Evolutionary conservation across 2,329 filamentous ascomycete genomes (phyloP).

Genomic region (Shiraia sp.): DNA sequence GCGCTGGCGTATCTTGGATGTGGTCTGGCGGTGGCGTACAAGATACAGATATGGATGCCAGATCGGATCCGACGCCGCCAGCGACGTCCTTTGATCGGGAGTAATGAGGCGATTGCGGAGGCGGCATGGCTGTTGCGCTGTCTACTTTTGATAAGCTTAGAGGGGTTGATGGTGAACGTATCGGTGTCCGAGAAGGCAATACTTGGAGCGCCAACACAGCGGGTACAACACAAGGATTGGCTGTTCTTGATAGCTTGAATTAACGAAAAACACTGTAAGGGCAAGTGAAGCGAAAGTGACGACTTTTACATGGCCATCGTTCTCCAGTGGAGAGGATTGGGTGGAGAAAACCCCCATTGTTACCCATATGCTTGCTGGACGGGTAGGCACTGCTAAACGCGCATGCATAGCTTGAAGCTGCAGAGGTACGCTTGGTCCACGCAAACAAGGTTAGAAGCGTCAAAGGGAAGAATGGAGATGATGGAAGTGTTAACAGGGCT

Average conservation of each 20-base stretch:
- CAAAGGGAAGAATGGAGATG: slow-evolving; percentile 9
- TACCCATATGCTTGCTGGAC: slow-evolving; percentile 18
- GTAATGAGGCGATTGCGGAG: slow-evolving; percentile 31
- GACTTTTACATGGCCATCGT: slow-evolving; percentile 36
- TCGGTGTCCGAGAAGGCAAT: slow-evolving; percentile 18
- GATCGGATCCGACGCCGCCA: slow-evolving; percentile 17
- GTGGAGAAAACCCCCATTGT: slow-evolving; percentile 33
- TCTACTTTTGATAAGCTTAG: slow-evolving; percentile 23
- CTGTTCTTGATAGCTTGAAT: slow-evolving; percentile 10
- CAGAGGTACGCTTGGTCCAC: slow-evolving; percentile 24
- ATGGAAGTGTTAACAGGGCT: slow-evolving; percentile 12
- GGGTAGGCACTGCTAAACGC: slow-evolving; percentile 40
- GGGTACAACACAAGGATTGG: slow-evolving; percentile 35
- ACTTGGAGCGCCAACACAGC: slow-evolving; percentile 29
- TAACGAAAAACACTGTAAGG: slow-evolving; percentile 24
- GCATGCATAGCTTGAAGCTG: slow-evolving; percentile 33
- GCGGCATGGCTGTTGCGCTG: slow-evolving; percentile 38
- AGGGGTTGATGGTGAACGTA: slow-evolving; percentile 16
- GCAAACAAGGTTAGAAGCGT: slow-evolving; percentile 28
- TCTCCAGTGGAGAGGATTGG: slow-evolving; percentile 26
- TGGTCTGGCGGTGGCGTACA: slow-evolving; percentile 22
- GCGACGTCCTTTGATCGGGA: slow-evolving; percentile 25
- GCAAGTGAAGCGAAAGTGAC: slow-evolving; percentile 37
- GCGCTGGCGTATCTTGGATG: slow-evolving; percentile 14
- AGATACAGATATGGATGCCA: slow-evolving; percentile 19